These are phyloP conservation scores for Acacia acuminata DNA, from an alignment of 306 rosid genomes.

Conservation along the genomic window DNA sequence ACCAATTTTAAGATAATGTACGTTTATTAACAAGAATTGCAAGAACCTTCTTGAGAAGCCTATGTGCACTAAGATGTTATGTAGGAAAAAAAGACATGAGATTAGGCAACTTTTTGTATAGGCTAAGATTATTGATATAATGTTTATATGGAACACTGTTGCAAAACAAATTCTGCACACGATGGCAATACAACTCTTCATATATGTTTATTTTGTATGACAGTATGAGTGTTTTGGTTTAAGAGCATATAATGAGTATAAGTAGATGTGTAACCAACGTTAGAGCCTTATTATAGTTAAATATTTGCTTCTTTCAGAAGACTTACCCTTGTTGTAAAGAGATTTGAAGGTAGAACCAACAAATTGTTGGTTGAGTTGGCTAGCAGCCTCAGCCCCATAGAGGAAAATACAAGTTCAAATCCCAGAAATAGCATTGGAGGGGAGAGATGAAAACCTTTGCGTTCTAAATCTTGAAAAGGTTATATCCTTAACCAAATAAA, in stretches of 20 bases:
- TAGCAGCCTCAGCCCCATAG: too few relatives aligned
- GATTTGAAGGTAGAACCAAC: too few relatives aligned
- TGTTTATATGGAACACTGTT: background rate
- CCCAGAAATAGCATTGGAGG: too few relatives aligned
- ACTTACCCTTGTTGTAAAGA: background rate
- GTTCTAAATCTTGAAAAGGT: too few relatives aligned
- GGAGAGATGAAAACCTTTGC: too few relatives aligned
- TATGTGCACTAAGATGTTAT: background rate
- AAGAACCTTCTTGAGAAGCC: background rate
- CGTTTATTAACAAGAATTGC: background rate
- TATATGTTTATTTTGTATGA: background rate
- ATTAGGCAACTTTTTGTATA: background rate
- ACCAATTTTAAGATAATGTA: too few relatives aligned
- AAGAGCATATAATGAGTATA: background rate
- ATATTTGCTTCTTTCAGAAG: background rate
- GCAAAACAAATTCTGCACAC: background rate
- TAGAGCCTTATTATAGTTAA: background rate
- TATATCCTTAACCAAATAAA: too few relatives aligned
- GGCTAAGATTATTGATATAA: background rate
- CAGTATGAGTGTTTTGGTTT: background rate
- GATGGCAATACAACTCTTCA: background rate
- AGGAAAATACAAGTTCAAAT: too few relatives aligned
- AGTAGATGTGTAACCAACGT: background rate
- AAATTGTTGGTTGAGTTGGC: too few relatives aligned
- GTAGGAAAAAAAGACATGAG: background rate